These are phyloP conservation scores for Hyphopichia wangnamkhiaoensis DNA, from an alignment of 1,139 yeast species.

Conservation along the genomic window DNA sequence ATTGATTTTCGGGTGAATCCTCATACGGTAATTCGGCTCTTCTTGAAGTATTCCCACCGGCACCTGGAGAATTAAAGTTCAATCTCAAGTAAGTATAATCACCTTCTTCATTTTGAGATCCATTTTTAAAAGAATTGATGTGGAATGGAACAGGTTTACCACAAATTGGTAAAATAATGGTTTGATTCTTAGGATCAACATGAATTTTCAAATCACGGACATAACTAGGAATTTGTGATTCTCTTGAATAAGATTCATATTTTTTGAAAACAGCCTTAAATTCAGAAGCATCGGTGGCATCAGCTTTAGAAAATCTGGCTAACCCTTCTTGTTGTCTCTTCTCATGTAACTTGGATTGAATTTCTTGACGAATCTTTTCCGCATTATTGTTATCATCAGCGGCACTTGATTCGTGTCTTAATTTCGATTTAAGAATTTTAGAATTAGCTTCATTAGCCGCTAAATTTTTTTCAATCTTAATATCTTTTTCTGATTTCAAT, in stretches of 20 bases:
- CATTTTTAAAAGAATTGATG: slow-evolving; percentile 89
- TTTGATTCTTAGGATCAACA: slow-evolving; percentile 85
- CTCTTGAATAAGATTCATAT: slow-evolving; percentile 92
- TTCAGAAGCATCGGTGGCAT: slow-evolving; percentile 66
- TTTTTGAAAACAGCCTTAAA: slow-evolving; percentile 78
- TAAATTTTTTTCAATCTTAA: slow-evolving; percentile 33
- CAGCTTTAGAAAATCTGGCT: slow-evolving; percentile 73
- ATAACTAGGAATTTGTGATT: slow-evolving; percentile 81
- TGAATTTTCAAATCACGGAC: slow-evolving; percentile 85
- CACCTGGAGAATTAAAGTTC: slow-evolving; percentile 93
- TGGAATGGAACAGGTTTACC: slow-evolving; percentile 99
- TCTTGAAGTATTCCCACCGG: slow-evolving; percentile 68
- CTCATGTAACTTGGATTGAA: slow-evolving; percentile 80
- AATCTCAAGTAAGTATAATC: slow-evolving; percentile 88
- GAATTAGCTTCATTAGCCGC: slow-evolving; percentile 41
- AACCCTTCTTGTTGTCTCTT: slow-evolving; percentile 85
- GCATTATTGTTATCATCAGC: slow-evolving; percentile 69
- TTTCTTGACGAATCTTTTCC: slow-evolving; percentile 79
- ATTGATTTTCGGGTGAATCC: slow-evolving; percentile 81
- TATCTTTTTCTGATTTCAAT: slow-evolving; percentile 34
- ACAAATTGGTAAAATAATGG: slow-evolving; percentile 85
- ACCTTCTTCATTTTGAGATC: slow-evolving; percentile 95
- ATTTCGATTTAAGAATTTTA: slow-evolving; percentile 73
- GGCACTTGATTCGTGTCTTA: slow-evolving; percentile 72
- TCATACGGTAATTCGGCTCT: slow-evolving; percentile 87